Base-by-base conservation (phyloP, 1,139 yeast genomes). In the Lodderomyces oxycetoniae region DNA sequence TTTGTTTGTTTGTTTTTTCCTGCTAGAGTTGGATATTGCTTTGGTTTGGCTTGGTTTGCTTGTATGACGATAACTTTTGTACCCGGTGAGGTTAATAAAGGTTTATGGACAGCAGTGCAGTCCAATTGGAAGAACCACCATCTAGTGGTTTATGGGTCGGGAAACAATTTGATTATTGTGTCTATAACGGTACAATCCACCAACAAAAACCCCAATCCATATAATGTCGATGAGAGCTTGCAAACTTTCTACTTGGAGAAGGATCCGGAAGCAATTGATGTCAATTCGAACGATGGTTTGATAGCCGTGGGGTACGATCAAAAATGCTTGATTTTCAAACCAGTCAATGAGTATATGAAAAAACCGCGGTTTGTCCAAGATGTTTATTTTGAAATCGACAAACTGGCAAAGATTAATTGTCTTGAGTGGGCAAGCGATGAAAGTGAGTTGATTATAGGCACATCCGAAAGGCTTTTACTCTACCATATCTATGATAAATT, bases 81-180 rank as follows among this genome's bases (percentile, higher is more conserved):
- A 24, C 96, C 96, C 2, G 96, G 96, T 1, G 86, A 85, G 51
- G 94, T 91, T 22, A 83, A 80, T 52, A 58, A 67, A 30, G 57
- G 72, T 2, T 61, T 64, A 9, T 71, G 74, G 43, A 66, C 87
- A 1, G 73, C 78, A 15, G 68, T 77, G 39, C 84, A 81, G 45
- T 73, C 70, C 4, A 59, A 63, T 36, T 88, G 96, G 95, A 77
- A 77, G 39, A 67, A 68, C 14, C 77, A 76, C 41, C 73, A 79
- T 37, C 59, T 88, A 6, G 61, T 84, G 17, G 81, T 79, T 0
- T 89, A 89, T 52, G 85, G 91, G 36, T 85, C 96, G 2, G 96
- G 96, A 1, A 87, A 88, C 58, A 88, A 87, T 53, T 61, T 89
- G 46, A 82, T 88, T 30, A 70, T 88, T 11, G 50, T 53, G 24